Conservation (phyloP, 306 rosid species). For the Vigna hirtella region DNA sequence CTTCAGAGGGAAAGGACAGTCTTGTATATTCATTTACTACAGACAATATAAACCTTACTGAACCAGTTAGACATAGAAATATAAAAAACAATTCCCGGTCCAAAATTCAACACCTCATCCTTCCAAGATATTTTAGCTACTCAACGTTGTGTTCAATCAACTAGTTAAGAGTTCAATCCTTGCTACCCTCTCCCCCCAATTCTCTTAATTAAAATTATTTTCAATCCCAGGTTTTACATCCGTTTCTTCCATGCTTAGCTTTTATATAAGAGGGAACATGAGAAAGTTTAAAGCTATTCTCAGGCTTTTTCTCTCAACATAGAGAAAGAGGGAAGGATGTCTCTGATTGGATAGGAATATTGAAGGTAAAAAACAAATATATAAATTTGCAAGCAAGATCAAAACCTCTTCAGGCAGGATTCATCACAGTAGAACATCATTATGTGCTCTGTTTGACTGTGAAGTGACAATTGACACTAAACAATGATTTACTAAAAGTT, state of each 20-base stretch:
- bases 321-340: background rate
- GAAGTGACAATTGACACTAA: too few species aligned
- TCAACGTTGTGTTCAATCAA: slow-evolving; percentile 1
- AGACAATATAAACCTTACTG: slow-evolving; percentile 14
- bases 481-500: too few species aligned
- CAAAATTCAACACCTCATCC: too few species aligned
- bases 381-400: background rate
- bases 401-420: slow-evolving; percentile 30
- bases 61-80: slow-evolving; percentile 7
- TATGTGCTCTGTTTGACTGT: too few species aligned
- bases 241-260: slow-evolving; percentile 28
- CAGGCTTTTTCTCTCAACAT: slow-evolving; percentile 31
- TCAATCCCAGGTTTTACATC: background rate
- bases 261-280: slow-evolving; percentile 5
- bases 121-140: too few species aligned
- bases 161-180: background rate
- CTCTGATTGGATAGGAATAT: background rate
- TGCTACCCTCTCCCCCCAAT: background rate
- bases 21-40: background rate
- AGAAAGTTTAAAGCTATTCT: slow-evolving; percentile 1
- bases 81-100: background rate
- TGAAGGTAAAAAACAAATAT: background rate
- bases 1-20: slow-evolving; percentile 20
- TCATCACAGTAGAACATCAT: background rate
- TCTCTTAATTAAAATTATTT: slow-evolving; percentile 32